These are phyloP conservation scores for Phytophthora chlamydospora DNA, from an alignment of 352 stramenopile species.

Conservation along the genomic window DNA sequence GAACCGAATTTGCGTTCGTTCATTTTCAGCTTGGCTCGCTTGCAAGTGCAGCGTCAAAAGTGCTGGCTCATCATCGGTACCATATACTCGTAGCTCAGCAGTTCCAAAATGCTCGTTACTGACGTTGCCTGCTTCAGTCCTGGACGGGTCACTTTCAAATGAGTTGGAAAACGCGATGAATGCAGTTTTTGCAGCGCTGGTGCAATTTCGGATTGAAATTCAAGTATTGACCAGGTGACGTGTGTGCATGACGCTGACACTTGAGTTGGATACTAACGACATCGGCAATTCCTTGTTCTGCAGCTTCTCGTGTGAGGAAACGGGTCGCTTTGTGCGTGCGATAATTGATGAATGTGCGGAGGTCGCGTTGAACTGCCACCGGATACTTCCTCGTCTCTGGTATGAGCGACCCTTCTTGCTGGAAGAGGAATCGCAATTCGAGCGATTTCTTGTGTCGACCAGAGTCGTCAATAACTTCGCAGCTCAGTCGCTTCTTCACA, in stretches of 20 bases:
- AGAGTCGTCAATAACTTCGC: constrained; percentile 63
- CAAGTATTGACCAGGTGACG: constrained; percentile 55
- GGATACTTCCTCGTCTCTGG: constrained; percentile 70
- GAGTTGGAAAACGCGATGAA: constrained; percentile 26
- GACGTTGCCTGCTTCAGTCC: background rate
- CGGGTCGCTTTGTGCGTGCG: constrained; percentile 43
- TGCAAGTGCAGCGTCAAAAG: constrained; percentile 64
- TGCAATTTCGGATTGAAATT: constrained; percentile 62
- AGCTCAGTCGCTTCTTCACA: constrained; percentile 74
- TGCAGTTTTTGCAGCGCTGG: constrained; percentile 58
- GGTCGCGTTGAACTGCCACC: constrained; percentile 41
- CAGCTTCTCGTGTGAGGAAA: constrained; percentile 49
- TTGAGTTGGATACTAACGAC: background rate
- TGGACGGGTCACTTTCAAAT: background rate
- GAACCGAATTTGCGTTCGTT: constrained; percentile 51
- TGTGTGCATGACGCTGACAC: background rate
- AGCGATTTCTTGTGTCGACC: constrained; percentile 77
- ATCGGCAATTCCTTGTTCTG: background rate
- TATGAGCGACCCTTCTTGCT: constrained; percentile 76
- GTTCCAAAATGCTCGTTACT: background rate
- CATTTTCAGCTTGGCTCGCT: constrained; percentile 62
- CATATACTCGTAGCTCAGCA: background rate
- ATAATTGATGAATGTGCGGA: constrained; percentile 68
- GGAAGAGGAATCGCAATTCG: constrained; percentile 78
- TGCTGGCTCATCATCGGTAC: constrained; percentile 75